phyloP scores from a whole-genome alignment of 1,284 basidiomycete genomes.

The Irpex sp. region DNA sequence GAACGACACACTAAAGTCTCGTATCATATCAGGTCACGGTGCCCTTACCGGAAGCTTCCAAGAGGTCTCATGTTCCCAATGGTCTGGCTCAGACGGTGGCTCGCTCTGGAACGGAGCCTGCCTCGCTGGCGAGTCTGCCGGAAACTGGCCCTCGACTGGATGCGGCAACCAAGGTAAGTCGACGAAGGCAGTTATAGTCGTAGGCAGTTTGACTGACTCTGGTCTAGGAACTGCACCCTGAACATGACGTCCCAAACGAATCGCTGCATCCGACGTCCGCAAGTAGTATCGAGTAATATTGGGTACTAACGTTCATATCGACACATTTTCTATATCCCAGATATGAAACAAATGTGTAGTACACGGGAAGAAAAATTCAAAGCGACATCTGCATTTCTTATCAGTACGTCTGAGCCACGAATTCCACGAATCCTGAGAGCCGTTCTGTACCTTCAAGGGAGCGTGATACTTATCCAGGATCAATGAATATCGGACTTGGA shows the following conservation, averaged over 20 bases:
- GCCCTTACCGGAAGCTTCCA: conserved; percentile 46
- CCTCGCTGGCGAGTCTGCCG: conserved; percentile 40
- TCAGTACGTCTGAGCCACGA: too few species aligned
- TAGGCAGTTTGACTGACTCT: neutral
- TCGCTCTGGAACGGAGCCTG: conserved; percentile 44
- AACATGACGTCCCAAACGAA: neutral
- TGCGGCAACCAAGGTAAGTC: conserved; percentile 50
- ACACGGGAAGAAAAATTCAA: too few species aligned
- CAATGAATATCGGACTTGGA: too few species aligned
- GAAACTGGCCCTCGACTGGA: conserved; percentile 43
- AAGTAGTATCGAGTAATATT: too few species aligned
- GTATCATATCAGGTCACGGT: conserved; percentile 30
- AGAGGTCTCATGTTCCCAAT: conserved; percentile 51
- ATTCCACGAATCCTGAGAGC: too few species aligned
- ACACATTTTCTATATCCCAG: too few species aligned
- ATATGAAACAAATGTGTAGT: too few species aligned
- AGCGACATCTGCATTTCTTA: too few species aligned
- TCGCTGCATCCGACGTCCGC: too few species aligned
- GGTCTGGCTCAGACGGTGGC: conserved; percentile 47
- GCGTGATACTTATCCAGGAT: too few species aligned
- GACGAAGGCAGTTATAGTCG: neutral
- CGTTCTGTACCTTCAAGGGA: too few species aligned
- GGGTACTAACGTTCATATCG: too few species aligned
- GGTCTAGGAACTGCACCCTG: neutral
- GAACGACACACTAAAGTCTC: neutral